Evolutionary conservation across 1,139 yeast species (phyloP), one percentile per base, ranked within the genome.

Genomic region (Geotrichum citri-aurantii): DNA sequence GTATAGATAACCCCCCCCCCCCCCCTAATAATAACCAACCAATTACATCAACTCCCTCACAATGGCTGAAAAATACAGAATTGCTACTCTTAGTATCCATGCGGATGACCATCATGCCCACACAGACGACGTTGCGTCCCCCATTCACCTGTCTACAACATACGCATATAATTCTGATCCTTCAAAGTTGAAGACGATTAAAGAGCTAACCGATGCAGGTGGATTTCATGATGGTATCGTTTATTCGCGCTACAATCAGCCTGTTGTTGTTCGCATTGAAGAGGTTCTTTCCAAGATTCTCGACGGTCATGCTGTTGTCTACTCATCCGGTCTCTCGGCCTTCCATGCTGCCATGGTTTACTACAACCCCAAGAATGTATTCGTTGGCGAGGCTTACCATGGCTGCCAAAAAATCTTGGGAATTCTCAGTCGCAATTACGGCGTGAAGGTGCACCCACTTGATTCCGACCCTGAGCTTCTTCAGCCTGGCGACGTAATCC

Each of bases 131-230:
- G 88, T 86, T 12, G 83, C 86, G 0, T 85, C 95, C 4, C 96
- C 97, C 24, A 84, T 92, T 60, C 88, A 87, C 64, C 84, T 89
- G 5, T 73, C 95, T 2, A 87, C 97, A 5, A 92, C 96, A 0
- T 91, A 76, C 71, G 78, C 81, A 55, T 91, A 91, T 71, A 73
- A 80, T 26, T 69, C 77, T 1, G 80, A 88, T 64, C 91, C 93
- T 0, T 75, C 72, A 0, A 72, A 79, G 46, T 66, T 78, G 56
- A 69, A 75, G n/a, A 79, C 82, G 29, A 79, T 79, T 5, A 66
- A 65, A 1, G 83, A 80, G 44, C 59, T 62, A 14, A 59, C 48
- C 11, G 71, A 71, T 57, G 68, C 64, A 6, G 70, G 65, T n/a
- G 72, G 68, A 19, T 68, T 72, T 11, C 75, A 72, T 21, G 72